Conservation (phyloP, 2,329 filamentous ascomycete genomes). For the Chrysosporium queenslandicum region DNA sequence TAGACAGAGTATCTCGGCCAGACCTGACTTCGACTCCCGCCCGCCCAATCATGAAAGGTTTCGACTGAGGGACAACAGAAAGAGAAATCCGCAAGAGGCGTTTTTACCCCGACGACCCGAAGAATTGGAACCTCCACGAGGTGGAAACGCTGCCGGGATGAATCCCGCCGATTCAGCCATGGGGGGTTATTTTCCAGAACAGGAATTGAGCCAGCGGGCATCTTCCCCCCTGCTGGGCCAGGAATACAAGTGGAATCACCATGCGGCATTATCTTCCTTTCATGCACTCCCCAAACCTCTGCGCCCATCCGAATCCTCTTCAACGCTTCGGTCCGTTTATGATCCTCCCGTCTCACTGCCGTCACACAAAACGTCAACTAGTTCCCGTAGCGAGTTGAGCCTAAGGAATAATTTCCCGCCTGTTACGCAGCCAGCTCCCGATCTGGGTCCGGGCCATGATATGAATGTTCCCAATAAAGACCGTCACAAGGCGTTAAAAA, state of each 20-base stretch:
- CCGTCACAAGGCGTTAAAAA: constrained; percentile 24
- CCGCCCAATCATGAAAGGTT: background rate
- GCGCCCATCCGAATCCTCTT: constrained; percentile 34
- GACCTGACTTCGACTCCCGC: background rate
- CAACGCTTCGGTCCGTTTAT: constrained; percentile 41
- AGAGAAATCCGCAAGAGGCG: background rate
- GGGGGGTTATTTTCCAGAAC: constrained; percentile 8
- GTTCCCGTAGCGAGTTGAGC: constrained; percentile 24
- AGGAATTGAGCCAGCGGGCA: constrained; percentile 33
- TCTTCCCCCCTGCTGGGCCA: constrained; percentile 40
- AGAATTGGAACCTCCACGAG: background rate
- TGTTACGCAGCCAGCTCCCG: constrained; percentile 15
- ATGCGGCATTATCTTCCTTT: constrained; percentile 23
- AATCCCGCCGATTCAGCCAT: background rate
- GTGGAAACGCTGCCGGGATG: background rate
- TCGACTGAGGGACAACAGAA: background rate
- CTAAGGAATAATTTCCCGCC: constrained; percentile 5
- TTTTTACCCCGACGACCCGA: background rate
- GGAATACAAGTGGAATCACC: constrained; percentile 25
- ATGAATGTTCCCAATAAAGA: constrained; percentile 11
- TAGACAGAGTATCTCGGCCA: background rate
- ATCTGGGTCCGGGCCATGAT: constrained; percentile 14
- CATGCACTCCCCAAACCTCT: constrained; percentile 31
- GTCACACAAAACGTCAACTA: constrained; percentile 33
- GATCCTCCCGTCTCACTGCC: constrained; percentile 36